These are phyloP conservation scores for Chalaropsis thielavioides DNA, from an alignment of 2,329 filamentous ascomycete species.

Conservation along the genomic window DNA sequence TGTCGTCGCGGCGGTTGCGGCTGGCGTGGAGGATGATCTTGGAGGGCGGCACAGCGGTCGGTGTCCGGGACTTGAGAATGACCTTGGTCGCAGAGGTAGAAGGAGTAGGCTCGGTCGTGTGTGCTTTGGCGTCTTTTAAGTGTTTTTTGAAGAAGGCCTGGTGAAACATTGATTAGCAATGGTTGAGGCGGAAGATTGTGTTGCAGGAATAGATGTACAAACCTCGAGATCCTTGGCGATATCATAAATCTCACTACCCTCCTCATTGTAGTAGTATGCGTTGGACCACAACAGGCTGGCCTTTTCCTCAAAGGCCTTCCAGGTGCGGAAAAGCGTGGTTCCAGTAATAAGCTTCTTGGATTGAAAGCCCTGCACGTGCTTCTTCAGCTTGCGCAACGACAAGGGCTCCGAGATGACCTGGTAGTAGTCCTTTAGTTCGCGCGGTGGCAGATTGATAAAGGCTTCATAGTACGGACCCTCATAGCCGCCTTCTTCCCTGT, in stretches of 20 bases:
- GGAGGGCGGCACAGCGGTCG: slow-evolving; percentile 7
- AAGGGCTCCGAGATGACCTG: slow-evolving; percentile 67
- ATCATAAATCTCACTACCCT: slow-evolving; percentile 69
- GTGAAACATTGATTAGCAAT: neutral
- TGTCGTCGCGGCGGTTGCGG: slow-evolving; percentile 13
- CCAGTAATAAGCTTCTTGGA: slow-evolving; percentile 51
- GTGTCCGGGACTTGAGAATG: slow-evolving; percentile 15
- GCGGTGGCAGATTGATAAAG: slow-evolving; percentile 64
- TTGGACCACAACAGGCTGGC: slow-evolving; percentile 75
- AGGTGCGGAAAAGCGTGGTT: slow-evolving; percentile 58
- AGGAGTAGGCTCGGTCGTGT: slow-evolving; percentile 53
- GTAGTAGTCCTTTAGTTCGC: slow-evolving; percentile 72
- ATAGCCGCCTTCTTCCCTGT: slow-evolving; percentile 51
- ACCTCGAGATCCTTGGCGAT: slow-evolving; percentile 71
- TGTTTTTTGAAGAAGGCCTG: slow-evolving; percentile 51
- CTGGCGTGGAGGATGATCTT: slow-evolving; percentile 61
- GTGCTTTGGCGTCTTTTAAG: slow-evolving; percentile 55
- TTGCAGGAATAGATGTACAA: slow-evolving; percentile 18
- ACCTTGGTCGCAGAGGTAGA: slow-evolving; percentile 31
- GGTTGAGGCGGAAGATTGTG: neutral
- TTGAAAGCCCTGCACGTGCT: slow-evolving; percentile 58
- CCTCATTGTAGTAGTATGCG: slow-evolving; percentile 79
- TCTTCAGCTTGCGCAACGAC: slow-evolving; percentile 63
- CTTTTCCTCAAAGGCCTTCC: slow-evolving; percentile 69
- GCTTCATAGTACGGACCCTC: slow-evolving; percentile 56